Base-by-base conservation (phyloP, 768 basidiomycete genomes). In the Hirschioporus abietinus region DNA sequence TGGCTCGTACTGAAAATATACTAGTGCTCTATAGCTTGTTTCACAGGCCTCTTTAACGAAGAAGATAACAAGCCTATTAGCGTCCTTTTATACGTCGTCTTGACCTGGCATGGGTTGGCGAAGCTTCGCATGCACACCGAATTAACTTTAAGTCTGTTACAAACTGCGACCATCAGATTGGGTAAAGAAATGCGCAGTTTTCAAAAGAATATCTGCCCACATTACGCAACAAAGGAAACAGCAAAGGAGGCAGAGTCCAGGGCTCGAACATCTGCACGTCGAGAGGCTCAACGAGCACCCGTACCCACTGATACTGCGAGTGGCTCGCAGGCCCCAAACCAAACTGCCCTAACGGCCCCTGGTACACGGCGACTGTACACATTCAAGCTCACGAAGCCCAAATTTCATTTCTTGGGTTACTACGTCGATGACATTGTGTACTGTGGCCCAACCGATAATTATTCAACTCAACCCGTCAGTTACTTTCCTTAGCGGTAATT, bases 401-500 rank as follows among this genome's bases (percentile, higher is more conserved):
- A 81, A 58, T 30, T 71, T 0, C 78, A 79, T 68, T 69, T 75
- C 0, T 65, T 82, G 0, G 76, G 75, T 0, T 74, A 82, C 63
- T 78, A 79, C 59, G 65, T 72, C 0, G 23, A 58, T 0, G 59
- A 64, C 0, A 79, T 82, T 15, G 23, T 26, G 0, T 0, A 1
- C 0, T 75, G 71, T 42, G 78, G 82, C 0, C 77, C 77, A 0
- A 76, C 76, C 1, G 78, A 83, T 59, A 72, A 70, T 1, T 81
- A 77, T 65, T 76, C 77, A 0, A 81, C 78, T 1, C 75, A 79
- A 27, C n/a, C n/a, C n/a, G n/a, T n/a, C n/a, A n/a, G n/a, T n/a
- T n/a, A n/a, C n/a, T n/a, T n/a, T n/a, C n/a, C n/a, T n/a, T n/a
- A n/a, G n/a, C n/a, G n/a, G n/a, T n/a, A n/a, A n/a, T n/a, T n/a